A percentile compares a stretch with the other conserved stretches of the same genome.
Evolutionary conservation across 2,329 filamentous ascomycete species (phyloP).

Genomic region (Epichloe sylvatica): DNA sequence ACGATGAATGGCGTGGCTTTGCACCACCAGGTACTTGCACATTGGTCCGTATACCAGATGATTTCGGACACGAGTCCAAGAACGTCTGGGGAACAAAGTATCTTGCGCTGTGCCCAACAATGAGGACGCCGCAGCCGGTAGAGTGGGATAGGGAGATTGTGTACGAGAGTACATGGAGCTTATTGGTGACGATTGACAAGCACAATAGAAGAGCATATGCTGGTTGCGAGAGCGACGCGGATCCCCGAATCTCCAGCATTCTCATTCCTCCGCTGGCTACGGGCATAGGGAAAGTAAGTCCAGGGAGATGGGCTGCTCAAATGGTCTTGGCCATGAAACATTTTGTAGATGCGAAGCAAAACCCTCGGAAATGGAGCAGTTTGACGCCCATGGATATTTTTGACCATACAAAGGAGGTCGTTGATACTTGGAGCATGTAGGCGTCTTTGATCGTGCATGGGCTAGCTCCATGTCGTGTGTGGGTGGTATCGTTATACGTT

Average conservation of each 20-base stretch:
- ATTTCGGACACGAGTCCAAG: conserved; percentile 17
- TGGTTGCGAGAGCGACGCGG: conserved; percentile 1
- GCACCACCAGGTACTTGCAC: conserved; percentile 37
- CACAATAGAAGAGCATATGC: conserved; percentile 24
- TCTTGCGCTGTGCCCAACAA: conserved; percentile 39
- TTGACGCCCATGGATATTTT: conserved; percentile 12
- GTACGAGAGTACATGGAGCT: conserved; percentile 39
- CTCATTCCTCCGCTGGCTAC: conserved; percentile 40
- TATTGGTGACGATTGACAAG: conserved; percentile 33
- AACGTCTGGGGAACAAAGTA: conserved; percentile 29
- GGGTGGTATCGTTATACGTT: too few species aligned
- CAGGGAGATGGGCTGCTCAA: conserved; percentile 35
- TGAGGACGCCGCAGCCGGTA: conserved; percentile 30
- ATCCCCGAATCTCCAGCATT: conserved; percentile 24
- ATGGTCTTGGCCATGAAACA: conserved; percentile 36
- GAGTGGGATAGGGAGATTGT: conserved; percentile 38
- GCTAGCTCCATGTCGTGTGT: not conserved
- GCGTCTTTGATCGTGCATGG: not conserved
- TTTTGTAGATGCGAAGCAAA: conserved; percentile 31
- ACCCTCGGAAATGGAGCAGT: conserved; percentile 26
- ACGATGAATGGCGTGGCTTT: conserved; percentile 33
- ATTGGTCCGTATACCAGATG: conserved; percentile 28
- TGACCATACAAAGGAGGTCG: conserved; percentile 5
- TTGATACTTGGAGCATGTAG: conserved; percentile 4
- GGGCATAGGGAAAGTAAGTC: conserved; percentile 30